A percentile compares a stretch with the other conserved stretches of the same genome.
Evolutionary conservation across 2,329 filamentous ascomycete genomes (phyloP).

Genomic region (Alternaria postmessia): DNA sequence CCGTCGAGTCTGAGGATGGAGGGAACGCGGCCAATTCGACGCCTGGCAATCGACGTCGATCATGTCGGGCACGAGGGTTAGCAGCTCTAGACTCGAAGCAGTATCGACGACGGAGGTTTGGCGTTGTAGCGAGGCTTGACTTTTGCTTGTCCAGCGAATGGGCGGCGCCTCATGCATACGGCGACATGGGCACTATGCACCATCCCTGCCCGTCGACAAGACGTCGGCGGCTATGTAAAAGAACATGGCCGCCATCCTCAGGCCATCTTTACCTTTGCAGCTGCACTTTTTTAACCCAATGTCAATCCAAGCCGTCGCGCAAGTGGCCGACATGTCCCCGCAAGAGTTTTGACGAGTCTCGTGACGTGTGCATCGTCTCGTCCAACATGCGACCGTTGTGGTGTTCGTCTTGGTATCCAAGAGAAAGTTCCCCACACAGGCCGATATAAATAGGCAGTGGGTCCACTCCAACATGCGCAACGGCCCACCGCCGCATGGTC

Average conservation of each 20-base stretch:
- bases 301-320: slow-evolving; percentile 15
- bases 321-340: not conserved
- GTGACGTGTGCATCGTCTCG: not conserved
- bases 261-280: not conserved
- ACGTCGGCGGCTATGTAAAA: slow-evolving; percentile 26
- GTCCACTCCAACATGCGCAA: slow-evolving; percentile 4
- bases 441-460: slow-evolving; percentile 17
- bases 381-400: not conserved
- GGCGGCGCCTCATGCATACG: slow-evolving; percentile 17
- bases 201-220: slow-evolving; percentile 17
- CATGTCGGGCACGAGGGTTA: slow-evolving; percentile 20
- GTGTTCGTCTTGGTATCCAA: not conserved
- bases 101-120: slow-evolving; percentile 19
- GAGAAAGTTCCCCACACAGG: slow-evolving; percentile 2
- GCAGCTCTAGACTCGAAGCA: slow-evolving; percentile 11
- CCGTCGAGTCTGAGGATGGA: slow-evolving; percentile 17
- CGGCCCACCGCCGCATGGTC: slow-evolving; percentile 5
- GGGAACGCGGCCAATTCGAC: slow-evolving; percentile 28
- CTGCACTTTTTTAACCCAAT: not conserved
- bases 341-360: not conserved
- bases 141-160: slow-evolving; percentile 26
- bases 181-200: slow-evolving; percentile 18
- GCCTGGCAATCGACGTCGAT: slow-evolving; percentile 26
- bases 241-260: slow-evolving; percentile 9
- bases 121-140: slow-evolving; percentile 30